Evolutionary conservation across 352 stramenopile species (phyloP).

Genomic region (Thalassiosira hispida): DNA sequence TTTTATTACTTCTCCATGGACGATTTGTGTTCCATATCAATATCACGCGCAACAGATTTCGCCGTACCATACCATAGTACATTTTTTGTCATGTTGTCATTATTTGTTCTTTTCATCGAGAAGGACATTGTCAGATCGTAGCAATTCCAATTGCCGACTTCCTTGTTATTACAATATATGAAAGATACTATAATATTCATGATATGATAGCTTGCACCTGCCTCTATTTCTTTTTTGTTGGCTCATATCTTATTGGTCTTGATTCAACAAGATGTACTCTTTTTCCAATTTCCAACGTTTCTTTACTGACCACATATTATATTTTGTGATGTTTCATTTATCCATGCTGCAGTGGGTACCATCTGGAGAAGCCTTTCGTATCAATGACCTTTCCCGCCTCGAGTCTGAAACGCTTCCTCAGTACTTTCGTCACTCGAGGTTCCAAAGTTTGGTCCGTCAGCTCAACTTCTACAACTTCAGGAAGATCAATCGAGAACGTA

Average conservation of each 20-base stretch:
- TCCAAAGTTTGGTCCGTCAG: slow-evolving; percentile 81
- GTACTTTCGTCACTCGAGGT: slow-evolving; percentile 82
- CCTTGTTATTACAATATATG: not conserved
- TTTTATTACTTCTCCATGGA: too few relatives aligned
- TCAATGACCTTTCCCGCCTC: slow-evolving; percentile 76
- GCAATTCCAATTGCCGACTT: too few relatives aligned
- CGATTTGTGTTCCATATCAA: not conserved
- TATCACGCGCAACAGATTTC: not conserved
- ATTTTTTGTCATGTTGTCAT: not conserved
- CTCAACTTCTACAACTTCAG: slow-evolving; percentile 85
- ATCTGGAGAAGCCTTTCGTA: slow-evolving; percentile 80
- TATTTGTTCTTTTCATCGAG: slow-evolving; percentile 14
- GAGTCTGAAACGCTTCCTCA: slow-evolving; percentile 80
- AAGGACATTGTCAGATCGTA: not conserved
- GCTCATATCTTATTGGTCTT: too few relatives aligned
- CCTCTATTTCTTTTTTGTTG: too few relatives aligned
- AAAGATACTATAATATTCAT: not conserved
- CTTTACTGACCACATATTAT: slow-evolving; percentile 5
- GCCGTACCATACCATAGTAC: not conserved
- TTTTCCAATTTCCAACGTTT: slow-evolving; percentile 5
- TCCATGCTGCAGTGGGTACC: slow-evolving; percentile 68
- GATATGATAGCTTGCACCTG: not conserved
- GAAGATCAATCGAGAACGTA: slow-evolving; percentile 84
- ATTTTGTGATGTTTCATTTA: slow-evolving; percentile 14
- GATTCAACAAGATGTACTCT: not conserved